A percentile compares a stretch with the other conserved stretches of the same genome.
Evolutionary conservation across 2,329 filamentous ascomycete genomes (phyloP).

Genomic region (Dendrostoma leiphaemia): DNA sequence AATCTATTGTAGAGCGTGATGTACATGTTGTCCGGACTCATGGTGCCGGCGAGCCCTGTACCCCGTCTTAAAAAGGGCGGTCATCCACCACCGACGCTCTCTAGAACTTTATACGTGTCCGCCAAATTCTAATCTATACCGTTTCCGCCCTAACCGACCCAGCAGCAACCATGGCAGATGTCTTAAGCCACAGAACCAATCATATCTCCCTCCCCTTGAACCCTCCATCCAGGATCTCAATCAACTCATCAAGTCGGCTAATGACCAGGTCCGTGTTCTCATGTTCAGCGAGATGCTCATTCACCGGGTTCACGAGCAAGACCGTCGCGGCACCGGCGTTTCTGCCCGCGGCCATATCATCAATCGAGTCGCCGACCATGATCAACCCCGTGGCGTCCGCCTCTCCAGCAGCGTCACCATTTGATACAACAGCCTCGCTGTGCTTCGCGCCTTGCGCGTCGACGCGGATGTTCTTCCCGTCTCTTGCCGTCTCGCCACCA

Average conservation of each 20-base stretch:
- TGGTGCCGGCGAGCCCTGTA: too few species aligned
- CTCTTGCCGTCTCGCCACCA: not conserved
- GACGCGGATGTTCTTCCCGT: not conserved
- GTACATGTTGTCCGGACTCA: too few species aligned
- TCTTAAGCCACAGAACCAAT: not conserved
- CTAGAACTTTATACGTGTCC: not conserved
- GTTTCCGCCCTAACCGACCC: too few species aligned
- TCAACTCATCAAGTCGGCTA: slow-evolving; percentile 69
- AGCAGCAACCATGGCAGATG: too few species aligned
- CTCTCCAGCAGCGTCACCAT: slow-evolving; percentile 25
- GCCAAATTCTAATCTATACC: too few species aligned
- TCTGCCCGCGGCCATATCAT: slow-evolving; percentile 88
- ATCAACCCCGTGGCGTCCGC: slow-evolving; percentile 49
- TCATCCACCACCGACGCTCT: too few species aligned
- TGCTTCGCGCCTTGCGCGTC: slow-evolving; percentile 17
- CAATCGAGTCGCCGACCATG: slow-evolving; percentile 78
- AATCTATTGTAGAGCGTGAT: not conserved
- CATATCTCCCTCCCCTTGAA: slow-evolving; percentile 54
- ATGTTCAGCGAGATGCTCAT: slow-evolving; percentile 66
- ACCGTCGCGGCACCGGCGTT: slow-evolving; percentile 86
- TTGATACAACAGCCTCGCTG: slow-evolving; percentile 21
- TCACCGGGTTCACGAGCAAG: slow-evolving; percentile 82
- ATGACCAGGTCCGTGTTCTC: slow-evolving; percentile 77
- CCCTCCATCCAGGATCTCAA: slow-evolving; percentile 71
- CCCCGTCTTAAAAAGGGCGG: too few species aligned